phyloP scores from a whole-genome alignment of 768 basidiomycete genomes.

The Mycena vulgaris region DNA sequence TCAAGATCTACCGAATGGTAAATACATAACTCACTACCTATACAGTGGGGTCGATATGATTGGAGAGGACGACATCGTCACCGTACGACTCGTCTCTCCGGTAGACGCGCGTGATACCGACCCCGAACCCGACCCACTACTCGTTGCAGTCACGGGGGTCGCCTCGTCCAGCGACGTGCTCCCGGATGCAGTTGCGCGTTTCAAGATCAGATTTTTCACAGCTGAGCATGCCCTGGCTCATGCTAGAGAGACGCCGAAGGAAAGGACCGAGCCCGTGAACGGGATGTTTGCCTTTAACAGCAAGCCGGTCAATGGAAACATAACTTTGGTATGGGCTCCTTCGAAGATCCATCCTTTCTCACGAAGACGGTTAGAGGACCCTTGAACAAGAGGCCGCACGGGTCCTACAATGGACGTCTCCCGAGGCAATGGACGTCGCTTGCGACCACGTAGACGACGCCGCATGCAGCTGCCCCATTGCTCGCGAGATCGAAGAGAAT shows the following conservation, averaged over 20 bases:
- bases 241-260: constrained; percentile 36
- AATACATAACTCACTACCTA: too few relatives aligned
- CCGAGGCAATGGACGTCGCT: constrained; percentile 21
- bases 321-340: constrained; percentile 41
- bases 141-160: too few relatives aligned
- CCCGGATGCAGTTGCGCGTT: constrained; percentile 20
- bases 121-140: background rate
- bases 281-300: constrained; percentile 43
- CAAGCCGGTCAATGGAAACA: constrained; percentile 39
- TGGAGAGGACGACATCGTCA: constrained; percentile 37
- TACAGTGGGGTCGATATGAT: too few relatives aligned
- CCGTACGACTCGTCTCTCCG: constrained; percentile 13
- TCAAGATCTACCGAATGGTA: too few relatives aligned
- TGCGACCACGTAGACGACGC: constrained; percentile 23
- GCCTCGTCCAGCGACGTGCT: background rate
- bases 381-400: constrained; percentile 40
- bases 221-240: constrained; percentile 39
- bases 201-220: constrained; percentile 40
- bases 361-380: constrained; percentile 36
- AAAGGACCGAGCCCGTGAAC: constrained; percentile 33
- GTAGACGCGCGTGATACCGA: background rate
- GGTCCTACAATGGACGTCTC: constrained; percentile 34
- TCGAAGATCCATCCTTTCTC: too few relatives aligned
- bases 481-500: constrained; percentile 41
- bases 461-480: constrained; percentile 43